Base-by-base conservation (phyloP, 129 eudicot genomes). In the Deinandra increscens region DNA sequence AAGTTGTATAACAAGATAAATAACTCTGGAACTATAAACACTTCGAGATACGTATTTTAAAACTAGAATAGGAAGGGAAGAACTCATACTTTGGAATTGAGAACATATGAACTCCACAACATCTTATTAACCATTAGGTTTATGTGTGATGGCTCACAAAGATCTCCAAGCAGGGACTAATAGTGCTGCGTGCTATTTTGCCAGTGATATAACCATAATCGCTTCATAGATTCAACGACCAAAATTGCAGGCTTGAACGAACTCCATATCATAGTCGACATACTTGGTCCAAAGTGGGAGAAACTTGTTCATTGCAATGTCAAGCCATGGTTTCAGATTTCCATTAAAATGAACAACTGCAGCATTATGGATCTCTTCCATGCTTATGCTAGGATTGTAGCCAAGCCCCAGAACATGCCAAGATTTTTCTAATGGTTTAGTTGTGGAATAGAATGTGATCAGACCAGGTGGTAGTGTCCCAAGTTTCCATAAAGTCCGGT, bases 381-480 rank as follows among this genome's bases (percentile, higher is more conserved):
- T 75, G 78, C 81, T 85, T 67, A 88, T 88, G 79, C 88, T 85
- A 75, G 96, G 91, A 76, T 88, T 88, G 71, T 85, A 88, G 29
- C 96, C 96, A 69, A 88, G 96, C 36, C 96, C 96, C 78, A 88
- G 55, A 60, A 88, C 96, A 83, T 88, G 96, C 96, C 96, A 88
- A 42, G 96, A 88, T 36, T 88, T 88, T 74, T 88, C 89, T 26
- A 88, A 86, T 12, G 96, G 96, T 73, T 88, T 88, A 4, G 96
- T 88, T 70, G 96, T 88, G 71, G 96, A 85, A 77, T 88, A 88
- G 75, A 78, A 88, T 41, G 96, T 88, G 72, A 88, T 88, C 56
- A 88, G 68, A 53, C 96, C 96, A 51, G 96, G 96, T 65, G 96
- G 96, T 73, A 88, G 66, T 23, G 96, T 88, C 62, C 96, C 96